Evolutionary conservation across 1,284 basidiomycete species (phyloP), one percentile per base, ranked within the genome.

Genomic region (Farysia itapuensis): DNA sequence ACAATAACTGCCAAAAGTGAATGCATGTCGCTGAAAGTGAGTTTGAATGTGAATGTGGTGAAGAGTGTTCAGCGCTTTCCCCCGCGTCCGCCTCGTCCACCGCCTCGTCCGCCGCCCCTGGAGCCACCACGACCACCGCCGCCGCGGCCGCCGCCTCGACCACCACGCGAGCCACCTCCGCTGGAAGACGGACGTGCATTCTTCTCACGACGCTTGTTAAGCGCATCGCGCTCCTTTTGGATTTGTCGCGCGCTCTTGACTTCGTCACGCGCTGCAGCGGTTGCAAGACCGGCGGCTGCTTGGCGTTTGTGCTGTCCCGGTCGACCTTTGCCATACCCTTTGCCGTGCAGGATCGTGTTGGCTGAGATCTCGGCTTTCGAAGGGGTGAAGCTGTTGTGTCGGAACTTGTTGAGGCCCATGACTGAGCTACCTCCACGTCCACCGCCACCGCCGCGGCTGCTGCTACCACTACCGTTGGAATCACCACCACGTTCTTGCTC

Each of bases 401-500:
- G 44, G 35, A 45, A 72, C 40, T 37, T 47, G 31, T 57, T 50
- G 5, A 53, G n/a, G 0, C 50, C 57, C 50, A 59, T 59, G 3
- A 59, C 54, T 13, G 34, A 35, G 18, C 18, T 21, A 65, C 83
- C 83, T 22, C 11, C 34, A 12, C 34, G 6, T 22, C 46, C 35
- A 7, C 43, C 39, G 6, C 31, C 33, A 18, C 31, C 33, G 16
- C 37, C 46, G 15, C 38, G 31, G 40, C 39, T 50, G 14, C 30
- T 41, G n/a, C n/a, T n/a, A n/a, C n/a, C n/a, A n/a, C n/a, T n/a
- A n/a, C n/a, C n/a, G n/a, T n/a, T n/a, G n/a, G n/a, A n/a, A n/a
- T n/a, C n/a, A n/a, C n/a, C n/a, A n/a, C n/a, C n/a, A 47, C 40
- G 47, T 75, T 92, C 89, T 3, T 79, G 80, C 74, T 96, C 91